Base-by-base conservation (phyloP, 1,284 basidiomycete species). In the Ustilago curta region DNA sequence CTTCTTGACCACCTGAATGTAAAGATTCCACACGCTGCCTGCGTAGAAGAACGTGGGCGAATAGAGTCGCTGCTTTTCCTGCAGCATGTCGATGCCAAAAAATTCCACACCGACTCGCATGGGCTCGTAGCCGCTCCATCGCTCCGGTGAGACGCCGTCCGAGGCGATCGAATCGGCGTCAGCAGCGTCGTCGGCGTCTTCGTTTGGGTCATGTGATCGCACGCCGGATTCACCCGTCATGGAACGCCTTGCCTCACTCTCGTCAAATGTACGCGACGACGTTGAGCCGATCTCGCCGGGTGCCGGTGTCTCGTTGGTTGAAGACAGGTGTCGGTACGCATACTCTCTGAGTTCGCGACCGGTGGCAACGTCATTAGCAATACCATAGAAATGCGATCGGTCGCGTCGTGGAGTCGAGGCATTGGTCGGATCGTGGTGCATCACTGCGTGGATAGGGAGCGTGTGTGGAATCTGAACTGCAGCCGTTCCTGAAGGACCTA, bases 1-100 rank as follows among this genome's bases (percentile, higher is more conserved):
- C 87, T 91, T 91, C 67, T 90, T 88, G 45, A 91, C 89, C 52
- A 93, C 89, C 82, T 96, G 94, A 39, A 95, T 90, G 81, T 96
- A 97, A 6, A 94, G 90, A 74, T 94, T 94, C 40, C 91, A 93
- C 39, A 93, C 87, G 4, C 91, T 92, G 56, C 90, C 80, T 4
- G 87, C 73, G 68, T 88, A 87, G 65, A 87, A 87, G 64, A 87
- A 87, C 6, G 87, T 88, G 12, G 82, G 77, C 3, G 86, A 87
- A 70, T 88, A 88, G 31, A 85, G 79, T 25, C 93, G 88, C 60
- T 90, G 90, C 86, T 94, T 95, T 65, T 96, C 94, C 12, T 60
- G 65, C 48, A 97, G 88, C 50, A 88, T 87, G 76, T 93, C 91
- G 27, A 94, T 88, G 76, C 93, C 92, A 90, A 92, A 96, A 84